Percentiles rank a stretch among this genome's conserved stretches.
These are phyloP conservation scores for Daldinia sp. DNA, from an alignment of 2,329 filamentous ascomycete species.

Conservation along the genomic window DNA sequence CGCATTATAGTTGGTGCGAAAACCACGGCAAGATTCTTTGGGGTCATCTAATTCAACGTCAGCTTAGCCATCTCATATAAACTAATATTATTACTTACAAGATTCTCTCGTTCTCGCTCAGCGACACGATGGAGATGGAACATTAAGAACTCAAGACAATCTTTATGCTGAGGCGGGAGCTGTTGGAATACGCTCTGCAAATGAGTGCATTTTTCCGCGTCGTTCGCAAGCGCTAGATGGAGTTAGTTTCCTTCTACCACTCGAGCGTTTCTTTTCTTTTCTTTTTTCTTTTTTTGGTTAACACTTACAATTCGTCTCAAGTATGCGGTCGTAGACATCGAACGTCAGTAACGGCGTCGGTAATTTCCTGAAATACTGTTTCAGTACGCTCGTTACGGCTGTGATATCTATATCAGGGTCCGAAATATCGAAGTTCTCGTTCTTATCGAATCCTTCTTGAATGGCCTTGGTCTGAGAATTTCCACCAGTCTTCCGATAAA, in stretches of 20 bases:
- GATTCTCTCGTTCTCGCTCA: slow-evolving; percentile 80
- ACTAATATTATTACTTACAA: slow-evolving; percentile 62
- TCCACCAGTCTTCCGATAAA: slow-evolving; percentile 97
- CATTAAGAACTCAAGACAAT: slow-evolving; percentile 91
- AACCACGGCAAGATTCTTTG: slow-evolving; percentile 94
- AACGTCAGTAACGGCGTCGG: slow-evolving; percentile 90
- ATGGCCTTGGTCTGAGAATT: slow-evolving; percentile 90
- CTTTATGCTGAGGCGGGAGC: slow-evolving; percentile 83
- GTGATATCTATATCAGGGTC: slow-evolving; percentile 95
- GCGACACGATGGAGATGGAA: slow-evolving; percentile 93
- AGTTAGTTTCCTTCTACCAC: slow-evolving; percentile 20
- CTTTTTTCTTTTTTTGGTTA: background rate
- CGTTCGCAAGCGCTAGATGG: slow-evolving; percentile 68
- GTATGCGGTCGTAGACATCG: slow-evolving; percentile 87
- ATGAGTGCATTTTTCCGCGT: slow-evolving; percentile 73
- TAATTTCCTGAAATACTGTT: slow-evolving; percentile 96
- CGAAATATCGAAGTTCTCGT: slow-evolving; percentile 87
- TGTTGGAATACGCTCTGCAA: slow-evolving; percentile 77
- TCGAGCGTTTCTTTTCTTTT: background rate
- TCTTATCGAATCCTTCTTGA: slow-evolving; percentile 89
- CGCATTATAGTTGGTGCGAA: slow-evolving; percentile 98
- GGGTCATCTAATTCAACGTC: slow-evolving; percentile 75
- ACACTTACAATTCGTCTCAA: slow-evolving; percentile 78
- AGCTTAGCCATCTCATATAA: slow-evolving; percentile 28
- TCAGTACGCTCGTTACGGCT: slow-evolving; percentile 91